Evolutionary conservation across 1,284 basidiomycete species (phyloP), one percentile per base, ranked within the genome.

Genomic region (Austropuccinia psidii): DNA sequence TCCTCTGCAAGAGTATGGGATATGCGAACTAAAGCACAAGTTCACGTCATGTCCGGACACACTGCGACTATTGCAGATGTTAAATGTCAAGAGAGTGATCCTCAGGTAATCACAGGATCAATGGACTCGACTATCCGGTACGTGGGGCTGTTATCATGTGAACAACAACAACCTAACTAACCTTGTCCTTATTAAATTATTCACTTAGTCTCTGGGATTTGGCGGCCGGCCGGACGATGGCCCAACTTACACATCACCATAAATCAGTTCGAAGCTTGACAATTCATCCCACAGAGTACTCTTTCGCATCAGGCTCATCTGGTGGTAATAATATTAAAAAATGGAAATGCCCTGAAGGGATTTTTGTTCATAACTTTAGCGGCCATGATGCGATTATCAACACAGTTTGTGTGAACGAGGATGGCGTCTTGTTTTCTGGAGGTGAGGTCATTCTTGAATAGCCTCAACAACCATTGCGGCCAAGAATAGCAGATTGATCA

Each of bases 241-340:
- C 89, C 27, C 96, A 93, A 27, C 84, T 98, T 39, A 98, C 95
- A 19, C 95, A 98, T 82, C 95, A 98, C 85, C 98, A 98, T 82
- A 99, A 99, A 82, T 92, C 90, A 15, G 93, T 99, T 1, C 88
- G 95, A 72, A 88, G 94, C 0, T 84, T 99, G 57, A 90, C 94
- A 1, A 87, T 98, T 67, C 93, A 97, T 80, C 95, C 95, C 0
- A 92, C 90, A 9, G 94, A 98, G 79, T 98, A 93, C 83, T 90
- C 89, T 47, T 99, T 99, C 79, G 95, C 93, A 6, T 90, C 90
- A 1, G 95, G 91, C 50, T 93, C 91, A 8, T 90, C 94, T 0
- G 95, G 95, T 15, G 93, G 93, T 0, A 96, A 96, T 83, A 98
- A 98, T 81, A 96, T 98, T 83, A 99, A 99, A 82, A 97, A 97